phyloP scores from a whole-genome alignment of 305 asterid species.

The Rubia balearica region DNA sequence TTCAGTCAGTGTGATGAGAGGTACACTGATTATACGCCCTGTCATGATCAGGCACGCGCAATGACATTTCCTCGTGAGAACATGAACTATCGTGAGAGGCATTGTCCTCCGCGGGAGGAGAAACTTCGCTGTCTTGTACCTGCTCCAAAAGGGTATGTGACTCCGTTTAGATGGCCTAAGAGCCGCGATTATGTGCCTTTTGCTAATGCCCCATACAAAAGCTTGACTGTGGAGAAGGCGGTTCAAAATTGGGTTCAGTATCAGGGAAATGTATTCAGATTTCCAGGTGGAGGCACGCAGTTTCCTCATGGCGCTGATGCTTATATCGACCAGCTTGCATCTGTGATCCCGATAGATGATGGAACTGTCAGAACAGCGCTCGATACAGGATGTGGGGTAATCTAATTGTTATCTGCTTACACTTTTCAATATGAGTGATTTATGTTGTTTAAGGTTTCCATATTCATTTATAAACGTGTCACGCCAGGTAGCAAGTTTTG shows the following conservation, averaged over 20 bases:
- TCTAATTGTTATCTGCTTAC: not conserved
- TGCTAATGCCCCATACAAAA: conserved; percentile 38
- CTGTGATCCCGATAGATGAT: conserved; percentile 34
- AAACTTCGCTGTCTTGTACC: conserved; percentile 38
- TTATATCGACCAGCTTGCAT: conserved; percentile 38
- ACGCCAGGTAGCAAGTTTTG: conserved; percentile 43
- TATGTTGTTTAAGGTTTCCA: not conserved
- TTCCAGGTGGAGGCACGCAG: conserved; percentile 43
- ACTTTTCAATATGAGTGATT: not conserved
- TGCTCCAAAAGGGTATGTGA: conserved; percentile 38
- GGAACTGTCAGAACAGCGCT: conserved; percentile 38
- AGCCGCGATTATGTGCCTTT: conserved; percentile 39
- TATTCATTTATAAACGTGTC: conserved; percentile 6
- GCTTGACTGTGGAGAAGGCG: conserved; percentile 41
- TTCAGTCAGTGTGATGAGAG: conserved; percentile 26
- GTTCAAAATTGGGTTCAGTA: conserved; percentile 43
- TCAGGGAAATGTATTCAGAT: conserved; percentile 36
- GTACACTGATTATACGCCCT: conserved; percentile 36
- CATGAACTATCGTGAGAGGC: conserved; percentile 39
- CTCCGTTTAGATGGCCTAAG: conserved; percentile 42
- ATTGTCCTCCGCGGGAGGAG: conserved; percentile 34
- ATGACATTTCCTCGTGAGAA: conserved; percentile 36
- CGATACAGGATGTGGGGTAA: conserved; percentile 46
- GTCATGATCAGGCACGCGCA: conserved; percentile 37
- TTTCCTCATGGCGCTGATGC: conserved; percentile 45